Evolutionary conservation across 371 early-diverging fungal species (phyloP).

Genomic region (Mortierella sp.): DNA sequence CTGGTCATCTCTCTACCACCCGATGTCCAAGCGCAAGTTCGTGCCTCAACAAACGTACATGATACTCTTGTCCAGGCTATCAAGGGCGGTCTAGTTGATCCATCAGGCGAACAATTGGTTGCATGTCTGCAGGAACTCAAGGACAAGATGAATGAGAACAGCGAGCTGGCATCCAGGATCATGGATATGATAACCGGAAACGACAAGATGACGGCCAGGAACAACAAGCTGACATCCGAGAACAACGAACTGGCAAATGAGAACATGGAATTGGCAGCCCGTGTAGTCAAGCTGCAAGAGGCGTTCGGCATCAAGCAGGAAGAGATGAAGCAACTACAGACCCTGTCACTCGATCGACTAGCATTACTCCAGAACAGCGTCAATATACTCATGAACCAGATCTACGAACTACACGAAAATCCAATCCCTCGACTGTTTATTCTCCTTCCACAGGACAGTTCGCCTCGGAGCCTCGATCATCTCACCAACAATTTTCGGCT

Average conservation of each 20-base stretch:
- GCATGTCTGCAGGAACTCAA: neutral
- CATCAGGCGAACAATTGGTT: neutral
- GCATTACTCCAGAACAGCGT: neutral
- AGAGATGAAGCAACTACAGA: neutral
- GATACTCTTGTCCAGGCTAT: neutral
- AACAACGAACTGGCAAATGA: no score
- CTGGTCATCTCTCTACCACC: no score
- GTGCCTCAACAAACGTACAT: neutral
- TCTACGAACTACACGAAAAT: slow-evolving; percentile 1
- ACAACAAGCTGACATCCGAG: no score
- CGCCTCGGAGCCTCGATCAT: neutral
- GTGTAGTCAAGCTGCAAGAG: neutral
- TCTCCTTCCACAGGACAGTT: neutral
- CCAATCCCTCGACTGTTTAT: slow-evolving; percentile 3
- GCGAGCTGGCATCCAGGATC: neutral
- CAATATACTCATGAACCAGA: neutral
- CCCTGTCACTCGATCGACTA: neutral
- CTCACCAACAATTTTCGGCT: slow-evolving; percentile 18
- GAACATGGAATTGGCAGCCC: no score
- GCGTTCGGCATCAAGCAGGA: neutral
- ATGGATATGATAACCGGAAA: no score
- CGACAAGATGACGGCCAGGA: no score
- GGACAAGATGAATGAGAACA: neutral
- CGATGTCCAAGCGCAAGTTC: no score
- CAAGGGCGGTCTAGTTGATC: neutral